Evolutionary conservation across 192 early-diverging fungal species (phyloP), one percentile per base, ranked within the genome.

Genomic region (Coemansia sp.): DNA sequence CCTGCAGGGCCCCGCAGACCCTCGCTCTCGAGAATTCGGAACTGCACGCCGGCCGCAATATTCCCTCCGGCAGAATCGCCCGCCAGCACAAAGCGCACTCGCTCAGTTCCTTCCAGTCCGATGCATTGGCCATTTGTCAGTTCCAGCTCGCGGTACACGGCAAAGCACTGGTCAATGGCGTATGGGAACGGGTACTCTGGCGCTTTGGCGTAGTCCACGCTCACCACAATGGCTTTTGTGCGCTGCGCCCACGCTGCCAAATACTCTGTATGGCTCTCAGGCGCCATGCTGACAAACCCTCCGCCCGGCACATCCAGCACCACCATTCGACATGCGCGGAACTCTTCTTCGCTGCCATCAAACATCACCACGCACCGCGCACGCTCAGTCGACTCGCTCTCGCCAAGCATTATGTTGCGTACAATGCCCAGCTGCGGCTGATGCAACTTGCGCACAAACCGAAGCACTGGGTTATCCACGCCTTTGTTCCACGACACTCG

Each of bases 41-140:
- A 84, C 48, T 89, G 88, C 3, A 92, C 83, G 0, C 90, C 84
- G 4, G 91, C 77, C 3, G 86, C 83, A 18, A 98, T 72, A 63
- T 96, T 98, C 26, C 92, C 96, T n/a, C 96, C 96, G 10, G 96
- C 96, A 46, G 94, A 96, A 67, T 98, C 96, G 57, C 96, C 96
- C 17, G 84, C 74, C 37, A 98, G 49, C 17, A 86, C 84, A 37
- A 95, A 86, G 42, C 88, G 87, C 64, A 95, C 83, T 3, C 40
- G 40, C 4, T 34, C 31, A 8, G 31, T 8, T 6, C 31, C 31
- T 34, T 34, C 31, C 6, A 34, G 31, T 6, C 96, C 96, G 40
- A 98, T 81, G 24, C 82, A 83, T 11, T 70, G 83, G 24, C 93
- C 96, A 56, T 88, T 89, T 48, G 86, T 88, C 60, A 89, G 86